Base-by-base conservation (phyloP, 2,329 filamentous ascomycete genomes). In the Calonectria ilicicola region DNA sequence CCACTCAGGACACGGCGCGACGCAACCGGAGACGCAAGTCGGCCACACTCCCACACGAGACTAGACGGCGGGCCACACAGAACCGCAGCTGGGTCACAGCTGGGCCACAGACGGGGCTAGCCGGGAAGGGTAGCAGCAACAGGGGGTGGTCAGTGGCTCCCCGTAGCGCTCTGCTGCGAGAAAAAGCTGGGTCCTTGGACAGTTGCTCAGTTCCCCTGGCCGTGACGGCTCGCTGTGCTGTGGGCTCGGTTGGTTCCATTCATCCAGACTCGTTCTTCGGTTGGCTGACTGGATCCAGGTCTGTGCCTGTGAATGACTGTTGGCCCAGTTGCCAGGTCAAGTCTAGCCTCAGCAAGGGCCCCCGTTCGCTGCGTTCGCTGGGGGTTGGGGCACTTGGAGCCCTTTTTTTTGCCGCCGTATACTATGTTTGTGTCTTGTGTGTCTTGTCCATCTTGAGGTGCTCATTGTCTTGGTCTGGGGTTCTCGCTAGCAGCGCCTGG, bases 91-190 rank as follows among this genome's bases (percentile, higher is more conserved):
- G 51, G 44, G 69, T 62, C 44, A 75, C 68, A 60, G 76, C 67
- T 67, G 65, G 66, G 23, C 67, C 62, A 63, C 46, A 63, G 53
- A 65, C 47, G 73, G 53, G 74, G 56, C 77, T 79, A 76, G 72
- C 74, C 72, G 67, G 69, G 73, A 77, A 76, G 69, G 70, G 70
- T 38, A 65, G 65, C 65, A 69, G 53, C 47, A 65, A 67, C 67
- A 69, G 58, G 69, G 72, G 72, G 65, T 62, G 74, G 63, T 76
- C 68, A 79, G 74, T 79, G 77, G 77, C 62, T 71, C 35, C 65
- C 78, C 66, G 73, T 78, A 79, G 77, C 70, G 70, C 70, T 66
- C 38, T 58, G 58, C 46, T 29, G 58, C 65, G 56, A 56, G 9
- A 44, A 63, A 56, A 67, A 67, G 56, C 53, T 51, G 69, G 63